These are phyloP conservation scores for Earliella scabrosa DNA, from an alignment of 1,284 basidiomycete genomes.

Conservation along the genomic window DNA sequence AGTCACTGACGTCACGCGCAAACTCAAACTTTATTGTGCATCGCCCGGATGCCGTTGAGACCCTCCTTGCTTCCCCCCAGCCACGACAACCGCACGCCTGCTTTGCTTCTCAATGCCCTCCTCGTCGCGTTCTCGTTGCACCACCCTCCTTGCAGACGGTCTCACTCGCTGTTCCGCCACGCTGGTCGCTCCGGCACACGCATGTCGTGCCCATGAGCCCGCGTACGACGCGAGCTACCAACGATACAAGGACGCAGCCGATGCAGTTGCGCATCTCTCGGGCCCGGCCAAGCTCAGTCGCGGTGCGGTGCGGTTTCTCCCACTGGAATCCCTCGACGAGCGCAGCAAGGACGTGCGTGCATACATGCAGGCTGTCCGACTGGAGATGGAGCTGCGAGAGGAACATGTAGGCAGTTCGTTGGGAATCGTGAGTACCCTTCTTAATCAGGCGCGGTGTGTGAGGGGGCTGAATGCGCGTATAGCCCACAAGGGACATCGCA, in stretches of 20 bases:
- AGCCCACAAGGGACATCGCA: background rate
- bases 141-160: background rate
- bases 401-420: conserved; percentile 8
- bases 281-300: background rate
- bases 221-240: conserved; percentile 7
- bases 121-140: background rate
- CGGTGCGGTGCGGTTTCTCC: background rate
- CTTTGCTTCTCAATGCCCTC: background rate
- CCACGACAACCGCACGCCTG: background rate
- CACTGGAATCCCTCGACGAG: background rate
- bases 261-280: background rate
- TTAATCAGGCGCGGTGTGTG: too few relatives aligned
- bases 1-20: too few relatives aligned
- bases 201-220: background rate
- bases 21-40: too few relatives aligned
- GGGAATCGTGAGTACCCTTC: conserved; percentile 1
- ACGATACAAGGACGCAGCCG: conserved; percentile 10
- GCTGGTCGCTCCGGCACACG: background rate
- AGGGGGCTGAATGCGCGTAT: background rate
- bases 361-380: conserved; percentile 7
- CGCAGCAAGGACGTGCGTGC: background rate
- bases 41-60: too few relatives aligned
- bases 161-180: background rate
- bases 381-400: conserved; percentile 4
- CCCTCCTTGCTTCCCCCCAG: background rate